Conservation (phyloP, 2,329 filamentous ascomycete genomes). For the Calonectria pseudoreteaudii region DNA sequence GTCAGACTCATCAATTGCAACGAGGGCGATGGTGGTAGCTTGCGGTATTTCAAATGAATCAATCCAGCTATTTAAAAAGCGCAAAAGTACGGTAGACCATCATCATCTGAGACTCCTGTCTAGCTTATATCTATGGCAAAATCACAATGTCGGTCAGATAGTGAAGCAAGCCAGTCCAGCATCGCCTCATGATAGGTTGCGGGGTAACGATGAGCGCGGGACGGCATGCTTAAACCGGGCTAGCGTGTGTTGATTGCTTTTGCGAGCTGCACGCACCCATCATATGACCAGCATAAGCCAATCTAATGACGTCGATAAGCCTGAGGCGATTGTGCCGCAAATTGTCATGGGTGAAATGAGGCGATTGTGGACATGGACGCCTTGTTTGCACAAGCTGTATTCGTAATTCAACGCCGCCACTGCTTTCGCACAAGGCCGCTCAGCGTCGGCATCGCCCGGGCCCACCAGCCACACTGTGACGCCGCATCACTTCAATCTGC, state of each 20-base stretch:
- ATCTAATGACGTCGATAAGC: not conserved
- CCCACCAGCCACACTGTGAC: not conserved
- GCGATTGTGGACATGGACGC: not conserved
- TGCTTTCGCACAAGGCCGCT: not conserved
- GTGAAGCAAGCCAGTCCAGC: not conserved
- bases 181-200: not conserved
- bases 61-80: not conserved
- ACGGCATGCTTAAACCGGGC: not conserved
- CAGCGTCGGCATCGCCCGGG: not conserved
- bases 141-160: not conserved
- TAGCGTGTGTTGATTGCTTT: not conserved
- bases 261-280: not conserved
- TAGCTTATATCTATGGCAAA: not conserved
- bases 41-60: not conserved
- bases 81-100: no score
- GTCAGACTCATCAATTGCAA: not conserved
- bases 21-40: not conserved
- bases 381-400: not conserved
- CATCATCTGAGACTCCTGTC: not conserved
- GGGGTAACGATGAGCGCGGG: conserved; percentile 1
- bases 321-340: not conserved
- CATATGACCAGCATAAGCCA: not conserved
- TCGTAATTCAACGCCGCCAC: not conserved
- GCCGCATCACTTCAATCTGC: no score
- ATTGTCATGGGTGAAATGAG: not conserved